phyloP scores from a whole-genome alignment of 208 protist genomes.

The Angomonas deanei region DNA sequence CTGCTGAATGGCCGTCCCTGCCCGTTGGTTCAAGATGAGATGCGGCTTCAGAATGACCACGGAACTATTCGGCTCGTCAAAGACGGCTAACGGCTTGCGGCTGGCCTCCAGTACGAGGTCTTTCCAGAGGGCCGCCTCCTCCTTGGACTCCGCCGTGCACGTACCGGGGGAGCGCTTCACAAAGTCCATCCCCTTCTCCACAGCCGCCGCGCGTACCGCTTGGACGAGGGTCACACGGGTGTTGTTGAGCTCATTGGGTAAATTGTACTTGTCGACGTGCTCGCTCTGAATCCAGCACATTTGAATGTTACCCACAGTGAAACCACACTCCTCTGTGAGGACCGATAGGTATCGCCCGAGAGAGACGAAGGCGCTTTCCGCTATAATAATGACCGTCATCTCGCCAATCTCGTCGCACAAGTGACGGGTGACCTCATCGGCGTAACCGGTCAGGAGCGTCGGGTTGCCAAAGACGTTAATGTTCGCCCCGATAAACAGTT shows the following conservation, averaged over 20 bases:
- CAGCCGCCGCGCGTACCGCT: constrained; percentile 27
- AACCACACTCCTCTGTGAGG: constrained; percentile 74
- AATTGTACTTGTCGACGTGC: constrained; percentile 14
- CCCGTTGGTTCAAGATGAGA: constrained; percentile 21
- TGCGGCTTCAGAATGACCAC: constrained; percentile 83
- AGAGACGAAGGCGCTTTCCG: constrained; percentile 35
- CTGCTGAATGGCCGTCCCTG: constrained; percentile 56
- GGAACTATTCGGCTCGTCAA: constrained; percentile 52
- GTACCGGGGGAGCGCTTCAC: constrained; percentile 38
- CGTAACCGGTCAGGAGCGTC: constrained; percentile 59
- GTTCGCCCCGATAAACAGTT: constrained; percentile 54
- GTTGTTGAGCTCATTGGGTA: constrained; percentile 44
- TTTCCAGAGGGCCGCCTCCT: constrained; percentile 48
- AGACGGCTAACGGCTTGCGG: constrained; percentile 57
- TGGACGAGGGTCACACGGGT: constrained; percentile 47
- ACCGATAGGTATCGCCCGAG: constrained; percentile 72
- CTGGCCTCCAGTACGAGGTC: constrained; percentile 20
- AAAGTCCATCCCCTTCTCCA: constrained; percentile 69
- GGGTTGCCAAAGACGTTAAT: constrained; percentile 63
- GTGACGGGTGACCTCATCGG: constrained; percentile 74
- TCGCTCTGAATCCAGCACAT: constrained; percentile 58
- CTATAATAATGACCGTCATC: constrained; percentile 52
- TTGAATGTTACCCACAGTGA: constrained; percentile 55
- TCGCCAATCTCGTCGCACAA: constrained; percentile 69
- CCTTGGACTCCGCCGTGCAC: constrained; percentile 40